A percentile compares a stretch with the other conserved stretches of the same genome.
phyloP scores from a whole-genome alignment of 208 protist genomes.

The Polymyxa betae region DNA sequence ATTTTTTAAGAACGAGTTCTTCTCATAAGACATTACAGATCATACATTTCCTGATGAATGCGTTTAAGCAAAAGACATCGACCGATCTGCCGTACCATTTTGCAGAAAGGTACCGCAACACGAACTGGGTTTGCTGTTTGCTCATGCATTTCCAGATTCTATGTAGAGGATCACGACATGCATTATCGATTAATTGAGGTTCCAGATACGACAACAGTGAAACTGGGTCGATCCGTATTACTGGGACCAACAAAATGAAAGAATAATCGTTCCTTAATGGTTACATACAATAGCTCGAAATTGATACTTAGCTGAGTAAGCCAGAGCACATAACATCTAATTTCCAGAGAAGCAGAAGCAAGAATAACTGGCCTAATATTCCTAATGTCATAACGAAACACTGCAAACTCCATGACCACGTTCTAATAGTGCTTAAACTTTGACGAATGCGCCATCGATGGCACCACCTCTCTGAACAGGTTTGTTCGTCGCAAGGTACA shows the following conservation, averaged over 20 bases:
- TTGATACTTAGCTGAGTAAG: too few relatives aligned
- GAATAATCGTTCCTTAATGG: too few relatives aligned
- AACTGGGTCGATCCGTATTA: not conserved
- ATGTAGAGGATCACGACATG: conserved; percentile 46
- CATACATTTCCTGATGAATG: conserved; percentile 38
- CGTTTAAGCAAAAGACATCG: conserved; percentile 39
- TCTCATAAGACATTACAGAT: conserved; percentile 42
- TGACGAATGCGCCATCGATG: too few relatives aligned
- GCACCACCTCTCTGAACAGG: too few relatives aligned
- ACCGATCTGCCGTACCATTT: conserved; percentile 28
- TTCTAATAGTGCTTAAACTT: too few relatives aligned
- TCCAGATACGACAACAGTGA: conserved; percentile 10
- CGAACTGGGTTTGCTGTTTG: not conserved
- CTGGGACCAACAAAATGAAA: conserved; percentile 32
- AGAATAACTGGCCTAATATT: too few relatives aligned
- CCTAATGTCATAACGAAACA: too few relatives aligned
- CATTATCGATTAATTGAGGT: conserved; percentile 22
- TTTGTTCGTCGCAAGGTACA: too few relatives aligned
- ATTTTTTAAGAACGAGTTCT: not conserved
- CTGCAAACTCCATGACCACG: too few relatives aligned
- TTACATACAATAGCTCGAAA: too few relatives aligned
- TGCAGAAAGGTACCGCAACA: not conserved
- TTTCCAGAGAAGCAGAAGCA: too few relatives aligned
- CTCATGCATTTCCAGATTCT: conserved; percentile 16
- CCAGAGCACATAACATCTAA: too few relatives aligned